phyloP scores from a whole-genome alignment of 768 basidiomycete species.

The Aureoboletus auriporus region DNA sequence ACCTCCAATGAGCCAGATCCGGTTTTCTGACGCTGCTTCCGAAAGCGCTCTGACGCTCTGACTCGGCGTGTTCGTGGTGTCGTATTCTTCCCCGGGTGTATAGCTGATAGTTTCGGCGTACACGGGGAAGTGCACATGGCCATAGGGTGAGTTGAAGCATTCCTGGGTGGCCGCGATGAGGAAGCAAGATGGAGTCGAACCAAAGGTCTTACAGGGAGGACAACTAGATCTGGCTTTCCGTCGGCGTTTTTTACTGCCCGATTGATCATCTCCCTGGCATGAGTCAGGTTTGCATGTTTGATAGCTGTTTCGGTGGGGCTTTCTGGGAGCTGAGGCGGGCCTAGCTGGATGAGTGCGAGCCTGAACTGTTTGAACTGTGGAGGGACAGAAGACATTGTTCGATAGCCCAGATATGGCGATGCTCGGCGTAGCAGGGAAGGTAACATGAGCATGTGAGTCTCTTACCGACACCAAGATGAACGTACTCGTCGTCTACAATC shows the following conservation, averaged over 20 bases:
- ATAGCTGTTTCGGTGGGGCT: constrained; percentile 28
- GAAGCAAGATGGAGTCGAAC: neutral
- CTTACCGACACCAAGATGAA: too few relatives aligned
- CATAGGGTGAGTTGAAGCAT: constrained; percentile 88
- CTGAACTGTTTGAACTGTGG: constrained; percentile 65
- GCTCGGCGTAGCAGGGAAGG: constrained; percentile 12
- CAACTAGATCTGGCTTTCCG: constrained; percentile 71
- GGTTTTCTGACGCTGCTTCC: constrained; percentile 68
- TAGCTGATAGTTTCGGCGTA: constrained; percentile 80
- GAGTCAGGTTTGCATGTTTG: constrained; percentile 75
- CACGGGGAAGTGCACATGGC: constrained; percentile 71
- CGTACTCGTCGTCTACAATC: constrained; percentile 71
- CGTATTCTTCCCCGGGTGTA: constrained; percentile 53
- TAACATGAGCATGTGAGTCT: constrained; percentile 7
- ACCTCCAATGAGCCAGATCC: constrained; percentile 94
- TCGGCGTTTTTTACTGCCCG: constrained; percentile 50
- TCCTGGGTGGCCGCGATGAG: constrained; percentile 43
- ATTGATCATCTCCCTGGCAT: constrained; percentile 78
- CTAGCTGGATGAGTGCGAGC: constrained; percentile 88
- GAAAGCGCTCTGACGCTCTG: constrained; percentile 83
- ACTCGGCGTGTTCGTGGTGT: constrained; percentile 52
- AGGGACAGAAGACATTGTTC: constrained; percentile 30
- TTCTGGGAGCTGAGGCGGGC: constrained; percentile 42
- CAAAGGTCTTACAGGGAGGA: constrained; percentile 63
- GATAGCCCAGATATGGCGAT: neutral